Base-by-base conservation (phyloP, 2,329 filamentous ascomycete species). In the Coniochaeta sp. region DNA sequence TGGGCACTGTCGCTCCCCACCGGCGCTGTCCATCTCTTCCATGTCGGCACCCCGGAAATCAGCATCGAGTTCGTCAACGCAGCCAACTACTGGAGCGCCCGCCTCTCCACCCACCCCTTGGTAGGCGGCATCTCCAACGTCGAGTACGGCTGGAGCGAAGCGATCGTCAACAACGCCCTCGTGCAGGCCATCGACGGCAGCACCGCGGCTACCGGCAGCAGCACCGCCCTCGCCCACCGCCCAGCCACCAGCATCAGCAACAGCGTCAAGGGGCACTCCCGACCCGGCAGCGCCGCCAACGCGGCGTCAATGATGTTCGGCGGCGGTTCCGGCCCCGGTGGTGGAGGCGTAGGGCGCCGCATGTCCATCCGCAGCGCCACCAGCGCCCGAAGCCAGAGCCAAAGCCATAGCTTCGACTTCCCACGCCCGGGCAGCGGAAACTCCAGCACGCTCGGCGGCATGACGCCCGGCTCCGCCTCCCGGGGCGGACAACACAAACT, bases 11-110 rank as follows among this genome's bases (percentile, higher is more conserved):
- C 89, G 56, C 74, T 99, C 42, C 92, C 94, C 0, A 95, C 86
- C 1, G 94, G 94, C 12, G 92, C 92, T 0, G 91, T 99, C 1
- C 94, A 99, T 66, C 78, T 99, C n/a, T 99, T 99, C 78, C 91
- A 97, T 63, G 94, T 94, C 48, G 94, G 94, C 52, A 99, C 94
- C 1, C 83, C 89, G 0, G 94, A 99, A 61, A 96, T 97, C 61
- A 88, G 91, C 60, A 87, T 87, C 60, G 94, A 99, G 66, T 99
- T 96, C 62, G 91, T 97, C 50, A 86, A 83, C 16, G 95, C 91
- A 1, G 90, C 89, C 61, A 99, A 99, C 70, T 99, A 97, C 71
- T 99, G 94, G 94, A 94, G 90, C 63, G 92, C 94, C 2, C 82
- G 94, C 49, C 77, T 97, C 28, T 96, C 91, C 63, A 96, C 95